Base-by-base conservation (phyloP, 2,329 filamentous ascomycete genomes). In the Rhytidhysteron rufulum region DNA sequence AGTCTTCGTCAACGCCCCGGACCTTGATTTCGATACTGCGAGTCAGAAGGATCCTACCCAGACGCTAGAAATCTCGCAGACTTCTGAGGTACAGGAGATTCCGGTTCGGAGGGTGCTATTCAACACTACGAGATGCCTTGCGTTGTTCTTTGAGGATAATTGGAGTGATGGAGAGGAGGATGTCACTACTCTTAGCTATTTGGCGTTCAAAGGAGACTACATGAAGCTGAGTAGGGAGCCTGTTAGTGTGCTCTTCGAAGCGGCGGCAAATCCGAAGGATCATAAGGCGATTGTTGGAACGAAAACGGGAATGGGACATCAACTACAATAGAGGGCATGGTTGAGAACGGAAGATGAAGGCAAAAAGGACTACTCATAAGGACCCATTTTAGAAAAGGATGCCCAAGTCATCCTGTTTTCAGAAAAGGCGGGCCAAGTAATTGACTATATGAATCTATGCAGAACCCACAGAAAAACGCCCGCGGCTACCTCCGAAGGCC, bases 141-240 rank as follows among this genome's bases (percentile, higher is more conserved):
- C 83, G 11, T 73, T 98, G 36, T 97, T 97, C 71, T 86, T 97
- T 54, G 84, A 87, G 55, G 88, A 96, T 63, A 98, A 97, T 61
- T 95, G 91, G 53, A 78, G 80, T 34, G 57, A 61, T 9, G 88
- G 82, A 0, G 86, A 88, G 11, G 87, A 90, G 59, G 87, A 94
- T 40, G 81, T 85, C 40, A 91, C 87, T 32, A 77, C 82, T 35
- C 64, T 97, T 2, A 82, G 75, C 46, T 98, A 96, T 68, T 49
- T 97, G 41, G 93, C 87, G 1, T 97, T 98, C 72, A 90, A 88
- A 68, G 93, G 93, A 18, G 88, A 95, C 67, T 97, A 88, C 76
- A 93, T 93, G 79, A 82, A 83, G 62, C 67, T 95, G 57, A 93
- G 85, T 34, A 77, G 85, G 40, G 88, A 91, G 60, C 89, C 93